These are phyloP conservation scores for Yarrowia phangngaensis DNA, from an alignment of 805 yeast species.

Conservation along the genomic window DNA sequence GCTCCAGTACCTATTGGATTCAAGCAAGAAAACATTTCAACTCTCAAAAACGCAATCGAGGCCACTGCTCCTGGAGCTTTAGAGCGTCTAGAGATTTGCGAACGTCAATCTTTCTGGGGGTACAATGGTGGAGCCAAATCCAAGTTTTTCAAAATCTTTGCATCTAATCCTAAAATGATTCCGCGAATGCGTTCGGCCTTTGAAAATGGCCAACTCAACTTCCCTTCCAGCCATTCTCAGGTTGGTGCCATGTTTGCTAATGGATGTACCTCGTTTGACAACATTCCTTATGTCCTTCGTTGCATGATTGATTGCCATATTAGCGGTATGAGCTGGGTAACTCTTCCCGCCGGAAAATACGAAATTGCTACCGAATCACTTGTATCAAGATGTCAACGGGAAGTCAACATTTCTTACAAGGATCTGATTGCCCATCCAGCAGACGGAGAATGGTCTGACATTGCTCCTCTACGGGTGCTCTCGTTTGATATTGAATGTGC, in stretches of 20 bases:
- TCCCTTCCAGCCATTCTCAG: constrained; percentile 30
- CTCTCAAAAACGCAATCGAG: constrained; percentile 45
- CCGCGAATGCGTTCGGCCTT: constrained; percentile 71
- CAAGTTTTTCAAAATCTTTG: constrained; percentile 73
- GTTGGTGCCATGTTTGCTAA: constrained; percentile 50
- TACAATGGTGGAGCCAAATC: constrained; percentile 71
- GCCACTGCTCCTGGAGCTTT: constrained; percentile 49
- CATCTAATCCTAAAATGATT: constrained; percentile 61
- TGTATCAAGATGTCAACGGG: constrained; percentile 81
- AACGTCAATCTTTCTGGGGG: constrained; percentile 92
- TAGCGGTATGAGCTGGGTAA: constrained; percentile 95
- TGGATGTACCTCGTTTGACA: constrained; percentile 70
- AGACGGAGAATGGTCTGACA: constrained; percentile 88
- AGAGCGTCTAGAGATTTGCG: constrained; percentile 56
- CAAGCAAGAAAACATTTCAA: constrained; percentile 53
- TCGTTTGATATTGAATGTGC: constrained; percentile 99
- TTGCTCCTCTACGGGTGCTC: constrained; percentile 88
- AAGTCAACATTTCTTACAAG: constrained; percentile 63
- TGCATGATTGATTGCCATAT: constrained; percentile 90
- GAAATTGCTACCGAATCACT: constrained; percentile 40
- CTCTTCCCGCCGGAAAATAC: constrained; percentile 75
- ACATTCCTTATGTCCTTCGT: constrained; percentile 78
- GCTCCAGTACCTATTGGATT: constrained; percentile 87
- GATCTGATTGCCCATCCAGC: constrained; percentile 76
- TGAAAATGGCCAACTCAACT: constrained; percentile 74